Percentiles rank a stretch among this genome's conserved stretches.
Evolutionary conservation across 169 alveolate species (phyloP).

Genomic region (Perkinsus marinus): DNA sequence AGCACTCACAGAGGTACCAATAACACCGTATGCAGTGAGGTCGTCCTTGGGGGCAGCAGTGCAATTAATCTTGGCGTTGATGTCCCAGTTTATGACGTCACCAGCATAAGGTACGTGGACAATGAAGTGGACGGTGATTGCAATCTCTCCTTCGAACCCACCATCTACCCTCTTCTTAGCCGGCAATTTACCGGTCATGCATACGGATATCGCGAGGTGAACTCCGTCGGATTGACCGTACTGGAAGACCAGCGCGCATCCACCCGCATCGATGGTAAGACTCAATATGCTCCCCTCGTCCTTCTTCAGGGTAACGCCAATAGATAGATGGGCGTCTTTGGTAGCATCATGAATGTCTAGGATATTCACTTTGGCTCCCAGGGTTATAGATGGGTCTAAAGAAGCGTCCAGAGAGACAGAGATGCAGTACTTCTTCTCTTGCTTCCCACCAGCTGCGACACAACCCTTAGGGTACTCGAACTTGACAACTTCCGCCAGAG

Average conservation of each 20-base stretch:
- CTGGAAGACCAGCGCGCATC: not conserved
- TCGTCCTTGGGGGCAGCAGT: not conserved
- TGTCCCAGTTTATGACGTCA: not conserved
- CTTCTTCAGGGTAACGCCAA: not conserved
- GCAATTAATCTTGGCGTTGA: not conserved
- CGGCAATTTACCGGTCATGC: not conserved
- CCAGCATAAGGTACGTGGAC: not conserved
- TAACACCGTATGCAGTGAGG: not conserved
- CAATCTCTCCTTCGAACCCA: not conserved
- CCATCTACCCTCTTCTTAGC: no score
- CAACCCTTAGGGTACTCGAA: not conserved
- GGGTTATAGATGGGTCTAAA: not conserved
- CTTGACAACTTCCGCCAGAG: not conserved
- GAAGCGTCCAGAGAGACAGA: not conserved
- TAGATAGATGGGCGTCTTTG: not conserved
- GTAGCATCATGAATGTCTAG: not conserved
- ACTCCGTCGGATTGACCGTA: not conserved
- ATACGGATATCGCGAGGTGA: not conserved
- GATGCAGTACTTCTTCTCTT: not conserved
- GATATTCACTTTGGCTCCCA: not conserved
- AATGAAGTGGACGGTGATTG: not conserved
- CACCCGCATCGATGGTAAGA: not conserved
- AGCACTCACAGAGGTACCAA: not conserved
- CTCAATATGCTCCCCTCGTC: not conserved
- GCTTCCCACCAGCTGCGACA: not conserved